Evolutionary conservation across 202 grass and related monocot genomes (phyloP).

Genomic region (Elaeis oleifera): DNA sequence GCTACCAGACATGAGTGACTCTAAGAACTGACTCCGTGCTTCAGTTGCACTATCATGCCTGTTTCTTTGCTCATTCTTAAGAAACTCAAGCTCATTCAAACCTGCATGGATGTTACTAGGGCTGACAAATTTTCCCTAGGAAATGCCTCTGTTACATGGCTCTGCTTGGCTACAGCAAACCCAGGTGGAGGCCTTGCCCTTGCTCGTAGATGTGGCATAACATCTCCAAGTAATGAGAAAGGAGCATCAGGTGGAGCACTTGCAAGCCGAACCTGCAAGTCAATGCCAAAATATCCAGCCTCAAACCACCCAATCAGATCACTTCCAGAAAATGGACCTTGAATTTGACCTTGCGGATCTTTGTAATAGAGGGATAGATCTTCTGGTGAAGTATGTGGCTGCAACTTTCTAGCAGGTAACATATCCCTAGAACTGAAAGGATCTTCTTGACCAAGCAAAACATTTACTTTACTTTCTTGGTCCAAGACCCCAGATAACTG

Average conservation of each 20-base stretch:
- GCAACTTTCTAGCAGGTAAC: slow-evolving; percentile 16
- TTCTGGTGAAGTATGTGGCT: slow-evolving; percentile 65
- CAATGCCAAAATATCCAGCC: slow-evolving; percentile 90
- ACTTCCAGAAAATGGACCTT: slow-evolving; percentile 91
- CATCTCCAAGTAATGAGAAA: slow-evolving; percentile 88
- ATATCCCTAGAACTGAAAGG: slow-evolving; percentile 22
- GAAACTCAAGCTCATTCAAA: slow-evolving; percentile 14
- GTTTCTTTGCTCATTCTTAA: slow-evolving; percentile 5
- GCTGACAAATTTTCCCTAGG: slow-evolving; percentile 6
- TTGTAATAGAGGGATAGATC: slow-evolving; percentile 80
- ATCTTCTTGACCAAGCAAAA: slow-evolving; percentile 31
- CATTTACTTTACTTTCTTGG: slow-evolving; percentile 32
- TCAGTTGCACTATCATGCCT: slow-evolving; percentile 13
- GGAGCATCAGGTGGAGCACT: slow-evolving; percentile 58
- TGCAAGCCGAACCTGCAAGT: slow-evolving; percentile 65
- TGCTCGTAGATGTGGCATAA: slow-evolving; percentile 88
- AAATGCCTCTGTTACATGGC: background rate
- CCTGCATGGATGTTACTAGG: slow-evolving; percentile 5
- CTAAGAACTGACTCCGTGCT: slow-evolving; percentile 14
- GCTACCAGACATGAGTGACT: slow-evolving; percentile 19
- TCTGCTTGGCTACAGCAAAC: slow-evolving; percentile 7
- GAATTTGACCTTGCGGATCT: slow-evolving; percentile 85
- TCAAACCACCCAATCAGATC: slow-evolving; percentile 96
- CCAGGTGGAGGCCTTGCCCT: slow-evolving; percentile 87
- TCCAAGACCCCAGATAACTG: slow-evolving; percentile 38